Percentiles rank a stretch among this genome's conserved stretches.
These are phyloP conservation scores for Trichoderma endophyticum DNA, from an alignment of 2,329 filamentous ascomycete species.

Conservation along the genomic window DNA sequence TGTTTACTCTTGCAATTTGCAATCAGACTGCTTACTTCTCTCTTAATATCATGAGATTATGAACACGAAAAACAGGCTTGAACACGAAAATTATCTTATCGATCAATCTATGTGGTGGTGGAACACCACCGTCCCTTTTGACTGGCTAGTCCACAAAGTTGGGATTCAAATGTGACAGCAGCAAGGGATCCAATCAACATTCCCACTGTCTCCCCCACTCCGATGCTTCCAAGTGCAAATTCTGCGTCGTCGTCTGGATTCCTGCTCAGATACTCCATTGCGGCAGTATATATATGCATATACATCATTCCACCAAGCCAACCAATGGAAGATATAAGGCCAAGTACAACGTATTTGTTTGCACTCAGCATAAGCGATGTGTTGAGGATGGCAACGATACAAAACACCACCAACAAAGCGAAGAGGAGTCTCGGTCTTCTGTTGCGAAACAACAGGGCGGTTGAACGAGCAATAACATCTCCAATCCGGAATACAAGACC, in stretches of 20 bases:
- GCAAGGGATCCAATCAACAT: background rate
- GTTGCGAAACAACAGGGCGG: background rate
- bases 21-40: background rate
- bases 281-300: background rate
- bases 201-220: background rate
- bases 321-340: background rate
- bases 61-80: background rate
- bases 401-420: background rate
- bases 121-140: slow-evolving; percentile 4
- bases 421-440: background rate
- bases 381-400: background rate
- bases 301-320: background rate
- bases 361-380: background rate
- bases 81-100: background rate
- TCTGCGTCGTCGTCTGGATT: background rate
- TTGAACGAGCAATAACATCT: background rate
- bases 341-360: background rate
- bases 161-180: background rate
- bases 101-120: background rate
- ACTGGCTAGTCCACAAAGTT: slow-evolving; percentile 4
- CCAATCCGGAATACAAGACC: background rate
- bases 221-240: background rate
- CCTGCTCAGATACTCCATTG: background rate
- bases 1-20: background rate
- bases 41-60: background rate